Evolutionary conservation across 257 asterid species (phyloP).

Genomic region (Nicotiana obtusifolia): DNA sequence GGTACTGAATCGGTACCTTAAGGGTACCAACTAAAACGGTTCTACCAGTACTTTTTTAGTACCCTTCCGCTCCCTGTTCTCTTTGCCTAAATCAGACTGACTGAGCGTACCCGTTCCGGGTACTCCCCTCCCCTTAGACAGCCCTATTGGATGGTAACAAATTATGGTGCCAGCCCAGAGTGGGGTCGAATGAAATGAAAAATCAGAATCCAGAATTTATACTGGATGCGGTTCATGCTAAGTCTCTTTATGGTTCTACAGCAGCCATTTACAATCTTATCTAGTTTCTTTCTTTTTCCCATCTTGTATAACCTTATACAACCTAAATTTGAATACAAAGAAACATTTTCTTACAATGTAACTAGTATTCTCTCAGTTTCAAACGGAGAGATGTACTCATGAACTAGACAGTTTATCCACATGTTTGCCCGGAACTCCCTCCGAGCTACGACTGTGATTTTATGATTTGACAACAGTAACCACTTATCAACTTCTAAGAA

Average conservation of each 20-base stretch:
- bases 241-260: background rate
- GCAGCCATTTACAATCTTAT: background rate
- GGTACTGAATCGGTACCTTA: too few relatives aligned
- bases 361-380: background rate
- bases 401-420: background rate
- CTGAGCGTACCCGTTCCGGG: too few relatives aligned
- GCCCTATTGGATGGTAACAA: background rate
- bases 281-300: background rate
- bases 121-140: too few relatives aligned
- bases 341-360: background rate
- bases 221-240: background rate
- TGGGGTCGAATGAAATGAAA: background rate
- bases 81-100: too few relatives aligned
- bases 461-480: background rate
- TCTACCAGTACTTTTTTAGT: too few relatives aligned
- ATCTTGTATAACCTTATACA: background rate
- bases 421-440: background rate
- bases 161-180: background rate
- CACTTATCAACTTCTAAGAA: constrained; percentile 20
- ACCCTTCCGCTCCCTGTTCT: too few relatives aligned
- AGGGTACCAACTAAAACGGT: too few relatives aligned
- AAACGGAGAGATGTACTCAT: background rate
- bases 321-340: background rate
- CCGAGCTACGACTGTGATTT: background rate
- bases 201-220: background rate